A percentile compares a stretch with the other conserved stretches of the same genome.
Conservation (phyloP, 2,329 filamentous ascomycete genomes). For the Phialophora macrospora region DNA sequence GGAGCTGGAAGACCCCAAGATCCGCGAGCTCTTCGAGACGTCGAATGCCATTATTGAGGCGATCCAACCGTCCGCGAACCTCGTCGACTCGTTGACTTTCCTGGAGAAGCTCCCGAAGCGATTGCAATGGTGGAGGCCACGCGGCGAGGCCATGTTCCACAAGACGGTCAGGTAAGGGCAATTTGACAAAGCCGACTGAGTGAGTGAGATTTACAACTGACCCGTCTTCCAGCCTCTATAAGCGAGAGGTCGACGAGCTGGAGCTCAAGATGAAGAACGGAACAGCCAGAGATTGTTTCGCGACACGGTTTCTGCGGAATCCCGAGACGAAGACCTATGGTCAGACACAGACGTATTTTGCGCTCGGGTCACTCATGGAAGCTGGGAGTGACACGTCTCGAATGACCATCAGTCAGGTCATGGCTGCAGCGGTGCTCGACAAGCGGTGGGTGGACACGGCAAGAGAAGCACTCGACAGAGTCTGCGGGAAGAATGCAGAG, state of each 20-base stretch:
- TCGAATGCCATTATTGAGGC: conserved; percentile 46
- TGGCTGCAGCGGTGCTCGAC: conserved; percentile 56
- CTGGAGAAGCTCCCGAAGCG: conserved; percentile 52
- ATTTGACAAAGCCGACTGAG: background rate
- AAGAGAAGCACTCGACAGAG: conserved; percentile 51
- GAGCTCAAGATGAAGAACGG: conserved; percentile 37
- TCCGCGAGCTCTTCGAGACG: conserved; percentile 45
- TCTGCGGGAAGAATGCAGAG: conserved; percentile 42
- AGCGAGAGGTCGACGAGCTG: conserved; percentile 40
- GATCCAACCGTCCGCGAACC: conserved; percentile 46
- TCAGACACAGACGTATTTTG: conserved; percentile 50
- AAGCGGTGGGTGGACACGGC: conserved; percentile 52
- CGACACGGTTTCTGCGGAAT: conserved; percentile 43
- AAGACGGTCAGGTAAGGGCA: conserved; percentile 33
- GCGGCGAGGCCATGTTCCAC: conserved; percentile 48
- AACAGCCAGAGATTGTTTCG: conserved; percentile 45
- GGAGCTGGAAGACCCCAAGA: conserved; percentile 39
- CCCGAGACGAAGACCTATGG: conserved; percentile 43
- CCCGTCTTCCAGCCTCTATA: conserved; percentile 31
- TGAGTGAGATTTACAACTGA: background rate
- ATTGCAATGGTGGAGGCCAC: conserved; percentile 52
- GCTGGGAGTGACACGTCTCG: conserved; percentile 59
- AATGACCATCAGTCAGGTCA: conserved; percentile 53
- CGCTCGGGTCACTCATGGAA: conserved; percentile 49
- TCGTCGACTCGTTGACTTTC: conserved; percentile 55